Base-by-base conservation (phyloP, 768 basidiomycete species). In the Hericium alpestre region DNA sequence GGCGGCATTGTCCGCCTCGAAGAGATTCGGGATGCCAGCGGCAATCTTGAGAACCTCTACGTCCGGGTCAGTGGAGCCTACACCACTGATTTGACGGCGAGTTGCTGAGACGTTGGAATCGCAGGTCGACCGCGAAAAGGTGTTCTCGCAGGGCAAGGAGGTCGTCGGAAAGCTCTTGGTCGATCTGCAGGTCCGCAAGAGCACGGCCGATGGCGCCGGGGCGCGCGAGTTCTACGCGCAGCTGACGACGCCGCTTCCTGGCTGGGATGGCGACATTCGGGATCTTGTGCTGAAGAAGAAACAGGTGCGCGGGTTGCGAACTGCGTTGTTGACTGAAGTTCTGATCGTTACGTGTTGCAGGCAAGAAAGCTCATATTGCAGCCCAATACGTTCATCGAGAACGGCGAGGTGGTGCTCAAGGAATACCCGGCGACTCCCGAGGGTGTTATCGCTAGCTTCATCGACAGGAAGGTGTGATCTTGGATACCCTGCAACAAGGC, bases 331-430 rank as follows among this genome's bases (percentile, higher is more conserved):
- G 54, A 51, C 38, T 16, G 37, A 25, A 9, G 2, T 20, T 18
- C 41, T 56, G 51, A 48, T 46, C 22, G 22, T 9, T 12, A n/a
- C 8, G 11, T 18, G 22, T 20, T 41, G 54, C 56, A 92, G 84
- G 86, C 91, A 16, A 82, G 91, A 57, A 93, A 90, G 69, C 77
- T 90, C 16, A 87, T 93, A 69, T 83, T 90, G 3, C 91, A 90
- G 69, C 87, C 89, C 2, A 92, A 87, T 64, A 90, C 90, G 13
- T 72, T 83, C 62, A 62, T 91, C 51, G 78, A 78, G 54, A 72
- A 82, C 61, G 83, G 73, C 25, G 80, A 89, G 63, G 87, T 90
- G 25, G 72, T 82, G 54, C 71, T 94, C 58, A 88, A 82, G 67
- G 90, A 93, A 64, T 92, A 92, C 66, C 81, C 87, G 9, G 70